A percentile compares a stretch with the other conserved stretches of the same genome.
Evolutionary conservation across 306 rosid genomes (phyloP).

Genomic region (Cicer chorassanicum): DNA sequence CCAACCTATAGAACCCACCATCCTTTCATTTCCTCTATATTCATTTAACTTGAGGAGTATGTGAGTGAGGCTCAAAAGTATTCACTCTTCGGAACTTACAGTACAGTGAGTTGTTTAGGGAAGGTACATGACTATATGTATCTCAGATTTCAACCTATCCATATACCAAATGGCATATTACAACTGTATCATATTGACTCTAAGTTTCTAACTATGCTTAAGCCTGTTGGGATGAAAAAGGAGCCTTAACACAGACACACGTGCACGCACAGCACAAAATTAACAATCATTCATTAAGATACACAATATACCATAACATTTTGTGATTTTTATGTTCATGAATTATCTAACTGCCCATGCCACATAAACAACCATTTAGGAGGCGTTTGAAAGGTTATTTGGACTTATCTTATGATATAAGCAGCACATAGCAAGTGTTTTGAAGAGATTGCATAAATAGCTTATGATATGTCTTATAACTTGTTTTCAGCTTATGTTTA

Average conservation of each 20-base stretch:
- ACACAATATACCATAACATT: not conserved
- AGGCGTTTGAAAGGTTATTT: not conserved
- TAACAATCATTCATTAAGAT: not conserved
- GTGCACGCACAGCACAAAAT: not conserved
- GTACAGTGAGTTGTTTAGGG: not conserved
- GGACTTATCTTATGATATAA: not conserved
- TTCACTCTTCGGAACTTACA: not conserved
- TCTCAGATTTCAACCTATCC: slow-evolving; percentile 15
- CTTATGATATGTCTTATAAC: not conserved
- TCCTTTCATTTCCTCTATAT: not conserved
- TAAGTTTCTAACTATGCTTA: not conserved
- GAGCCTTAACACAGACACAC: not conserved
- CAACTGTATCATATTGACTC: not conserved
- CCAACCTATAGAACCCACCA: not conserved
- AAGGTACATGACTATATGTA: not conserved
- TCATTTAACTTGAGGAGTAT: not conserved
- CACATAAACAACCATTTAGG: not conserved
- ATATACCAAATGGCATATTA: slow-evolving; percentile 2
- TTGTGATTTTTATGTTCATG: not conserved
- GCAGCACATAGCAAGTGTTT: not conserved
- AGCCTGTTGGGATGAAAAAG: not conserved
- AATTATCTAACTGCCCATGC: slow-evolving; percentile 32
- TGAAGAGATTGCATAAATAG: not conserved
- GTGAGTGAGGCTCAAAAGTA: not conserved
- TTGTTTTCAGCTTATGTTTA: not conserved